These are phyloP conservation scores for Fusarium ramigenum DNA, from an alignment of 2,329 filamentous ascomycete genomes.

Conservation along the genomic window DNA sequence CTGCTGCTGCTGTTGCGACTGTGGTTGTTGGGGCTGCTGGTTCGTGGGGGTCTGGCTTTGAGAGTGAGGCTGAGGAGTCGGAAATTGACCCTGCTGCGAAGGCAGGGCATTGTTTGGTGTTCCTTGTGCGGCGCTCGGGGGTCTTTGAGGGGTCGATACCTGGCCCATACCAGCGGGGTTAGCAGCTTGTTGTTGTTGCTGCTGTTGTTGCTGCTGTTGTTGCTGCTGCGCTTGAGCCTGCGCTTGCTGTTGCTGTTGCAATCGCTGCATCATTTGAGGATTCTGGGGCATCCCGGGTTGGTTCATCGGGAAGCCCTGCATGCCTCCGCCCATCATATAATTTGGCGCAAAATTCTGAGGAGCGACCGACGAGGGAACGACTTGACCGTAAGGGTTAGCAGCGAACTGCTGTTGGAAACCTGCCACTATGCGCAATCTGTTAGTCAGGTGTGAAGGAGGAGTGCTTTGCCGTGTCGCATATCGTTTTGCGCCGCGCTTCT, in stretches of 20 bases:
- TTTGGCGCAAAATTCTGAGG: constrained; percentile 62
- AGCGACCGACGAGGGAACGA: constrained; percentile 58
- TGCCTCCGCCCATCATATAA: constrained; percentile 63
- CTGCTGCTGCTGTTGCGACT: constrained; percentile 8
- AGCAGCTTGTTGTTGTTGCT: constrained; percentile 45
- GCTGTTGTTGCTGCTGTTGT: constrained; percentile 48
- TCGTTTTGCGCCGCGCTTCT: constrained; percentile 27
- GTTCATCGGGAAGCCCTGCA: constrained; percentile 66
- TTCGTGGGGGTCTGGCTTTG: constrained; percentile 49
- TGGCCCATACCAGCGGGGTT: constrained; percentile 42
- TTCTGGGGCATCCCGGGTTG: constrained; percentile 60
- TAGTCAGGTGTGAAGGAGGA: constrained; percentile 6
- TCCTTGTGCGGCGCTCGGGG: constrained; percentile 47
- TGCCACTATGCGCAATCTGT: constrained; percentile 54
- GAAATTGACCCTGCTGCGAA: constrained; percentile 47
- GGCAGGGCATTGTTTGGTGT: constrained; percentile 43
- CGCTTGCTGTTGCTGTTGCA: constrained; percentile 30
- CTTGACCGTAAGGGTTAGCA: constrained; percentile 64
- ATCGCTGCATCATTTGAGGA: constrained; percentile 44
- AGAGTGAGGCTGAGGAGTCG: constrained; percentile 48
- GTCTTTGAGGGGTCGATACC: constrained; percentile 47
- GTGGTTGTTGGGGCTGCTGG: constrained; percentile 38
- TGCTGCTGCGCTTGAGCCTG: constrained; percentile 49
- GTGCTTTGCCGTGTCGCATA: constrained; percentile 22
- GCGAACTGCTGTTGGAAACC: constrained; percentile 69